Evolutionary conservation across 352 stramenopile genomes (phyloP).

Genomic region (Phytophthora kernoviae): DNA sequence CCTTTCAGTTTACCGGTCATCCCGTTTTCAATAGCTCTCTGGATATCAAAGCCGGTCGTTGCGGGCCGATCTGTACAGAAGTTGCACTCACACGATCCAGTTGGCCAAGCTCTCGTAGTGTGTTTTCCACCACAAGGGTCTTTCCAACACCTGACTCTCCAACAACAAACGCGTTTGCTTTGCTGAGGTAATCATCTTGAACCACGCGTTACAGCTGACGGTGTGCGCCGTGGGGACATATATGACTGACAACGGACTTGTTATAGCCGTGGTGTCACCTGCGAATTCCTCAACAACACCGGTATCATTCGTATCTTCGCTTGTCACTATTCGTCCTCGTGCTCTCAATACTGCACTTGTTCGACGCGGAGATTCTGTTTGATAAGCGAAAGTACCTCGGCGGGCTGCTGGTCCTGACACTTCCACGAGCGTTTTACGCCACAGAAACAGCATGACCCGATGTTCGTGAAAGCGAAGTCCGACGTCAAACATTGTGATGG

Average conservation of each 20-base stretch:
- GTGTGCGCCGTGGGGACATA: constrained; percentile 54
- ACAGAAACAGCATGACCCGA: constrained; percentile 32
- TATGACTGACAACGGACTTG: constrained; percentile 33
- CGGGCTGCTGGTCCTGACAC: constrained; percentile 6
- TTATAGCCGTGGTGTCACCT: constrained; percentile 27
- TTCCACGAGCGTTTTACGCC: constrained; percentile 22
- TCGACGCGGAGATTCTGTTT: constrained; percentile 27
- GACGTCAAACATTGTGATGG: constrained; percentile 47
- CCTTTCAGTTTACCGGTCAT: constrained; percentile 61
- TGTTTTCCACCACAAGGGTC: constrained; percentile 46
- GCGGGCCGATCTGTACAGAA: constrained; percentile 38
- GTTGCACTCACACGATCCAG: constrained; percentile 39
- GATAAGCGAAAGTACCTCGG: constrained; percentile 32
- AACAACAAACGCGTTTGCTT: constrained; percentile 53
- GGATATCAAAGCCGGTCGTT: constrained; percentile 36
- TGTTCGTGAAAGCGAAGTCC: constrained; percentile 42
- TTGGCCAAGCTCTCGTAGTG: constrained; percentile 36
- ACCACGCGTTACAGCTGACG: constrained; percentile 41
- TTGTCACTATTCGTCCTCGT: constrained; percentile 25
- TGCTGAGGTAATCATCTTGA: constrained; percentile 36
- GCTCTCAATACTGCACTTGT: constrained; percentile 35
- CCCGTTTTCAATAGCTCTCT: constrained; percentile 41
- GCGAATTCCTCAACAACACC: constrained; percentile 24
- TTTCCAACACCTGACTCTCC: constrained; percentile 61
- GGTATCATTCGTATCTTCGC: constrained; percentile 23